Evolutionary conservation across 2,329 filamentous ascomycete genomes (phyloP).

Genomic region (Phoma herbarum): DNA sequence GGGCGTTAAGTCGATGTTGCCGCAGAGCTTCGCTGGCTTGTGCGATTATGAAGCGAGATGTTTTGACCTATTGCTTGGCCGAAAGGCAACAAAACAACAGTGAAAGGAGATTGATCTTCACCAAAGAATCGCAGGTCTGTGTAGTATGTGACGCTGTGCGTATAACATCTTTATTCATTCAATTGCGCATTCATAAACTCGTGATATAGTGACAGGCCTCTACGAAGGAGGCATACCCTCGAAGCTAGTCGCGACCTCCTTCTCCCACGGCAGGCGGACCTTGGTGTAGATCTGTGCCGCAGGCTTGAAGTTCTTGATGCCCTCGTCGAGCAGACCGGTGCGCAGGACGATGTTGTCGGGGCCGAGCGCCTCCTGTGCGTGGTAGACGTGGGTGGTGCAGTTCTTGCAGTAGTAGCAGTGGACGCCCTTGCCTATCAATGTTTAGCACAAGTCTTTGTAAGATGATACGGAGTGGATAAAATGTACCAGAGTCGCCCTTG

Average conservation of each 20-base stretch:
- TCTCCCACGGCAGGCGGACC: slow-evolving; percentile 61
- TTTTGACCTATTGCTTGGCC: too few relatives aligned
- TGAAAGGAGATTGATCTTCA: too few relatives aligned
- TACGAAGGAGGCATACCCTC: slow-evolving; percentile 53
- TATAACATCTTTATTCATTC: too few relatives aligned
- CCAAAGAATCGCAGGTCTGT: too few relatives aligned
- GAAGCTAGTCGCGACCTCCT: slow-evolving; percentile 56
- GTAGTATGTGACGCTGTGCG: too few relatives aligned
- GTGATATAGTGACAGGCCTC: too few relatives aligned
- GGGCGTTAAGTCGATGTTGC: background rate
- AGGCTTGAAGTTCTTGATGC: slow-evolving; percentile 58
- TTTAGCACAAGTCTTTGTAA: background rate
- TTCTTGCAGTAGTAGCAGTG: slow-evolving; percentile 67
- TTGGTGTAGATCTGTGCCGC: slow-evolving; percentile 65
- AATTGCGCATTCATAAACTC: too few relatives aligned
- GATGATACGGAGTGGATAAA: too few relatives aligned
- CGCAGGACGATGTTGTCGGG: slow-evolving; percentile 62
- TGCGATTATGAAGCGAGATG: too few relatives aligned
- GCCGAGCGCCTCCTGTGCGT: slow-evolving; percentile 63
- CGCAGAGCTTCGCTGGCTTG: too few relatives aligned
- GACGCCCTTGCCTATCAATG: slow-evolving; percentile 58
- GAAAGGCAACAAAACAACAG: too few relatives aligned
- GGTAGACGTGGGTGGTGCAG: slow-evolving; percentile 65
- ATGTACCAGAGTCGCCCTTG: slow-evolving; percentile 62
- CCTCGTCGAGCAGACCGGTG: slow-evolving; percentile 59